A percentile compares a stretch with the other conserved stretches of the same genome.
Conservation (phyloP, 2,329 filamentous ascomycete genomes). For the Xylariaceae sp. region DNA sequence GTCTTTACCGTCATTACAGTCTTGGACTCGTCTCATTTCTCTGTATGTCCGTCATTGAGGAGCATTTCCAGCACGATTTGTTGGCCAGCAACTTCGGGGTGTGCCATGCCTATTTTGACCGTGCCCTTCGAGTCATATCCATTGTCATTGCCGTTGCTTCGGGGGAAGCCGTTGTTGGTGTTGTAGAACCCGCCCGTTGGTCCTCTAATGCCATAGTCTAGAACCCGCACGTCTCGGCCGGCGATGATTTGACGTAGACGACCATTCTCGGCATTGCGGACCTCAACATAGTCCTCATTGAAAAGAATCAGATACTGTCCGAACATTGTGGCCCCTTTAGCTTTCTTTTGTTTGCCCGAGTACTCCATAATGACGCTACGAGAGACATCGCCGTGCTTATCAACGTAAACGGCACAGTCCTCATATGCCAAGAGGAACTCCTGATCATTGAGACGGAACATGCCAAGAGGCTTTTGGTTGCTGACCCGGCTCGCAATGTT, state of each 20-base stretch:
- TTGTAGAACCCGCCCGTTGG: constrained; percentile 48
- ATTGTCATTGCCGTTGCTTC: constrained; percentile 33
- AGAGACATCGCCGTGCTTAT: constrained; percentile 95
- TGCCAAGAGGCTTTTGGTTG: constrained; percentile 81
- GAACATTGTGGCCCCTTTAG: constrained; percentile 80
- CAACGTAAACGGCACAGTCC: constrained; percentile 95
- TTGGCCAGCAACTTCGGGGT: constrained; percentile 77
- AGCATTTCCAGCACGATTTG: constrained; percentile 91
- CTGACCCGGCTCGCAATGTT: constrained; percentile 82
- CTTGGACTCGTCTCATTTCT: constrained; percentile 35
- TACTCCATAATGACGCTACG: constrained; percentile 97
- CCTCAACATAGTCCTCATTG: constrained; percentile 94
- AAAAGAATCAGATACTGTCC: constrained; percentile 90
- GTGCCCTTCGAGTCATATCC: constrained; percentile 60
- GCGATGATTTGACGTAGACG: constrained; percentile 90
- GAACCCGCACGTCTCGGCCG: constrained; percentile 80
- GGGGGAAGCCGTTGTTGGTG: constrained; percentile 27
- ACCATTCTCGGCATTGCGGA: constrained; percentile 94
- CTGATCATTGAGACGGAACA: constrained; percentile 90
- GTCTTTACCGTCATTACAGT: neutral
- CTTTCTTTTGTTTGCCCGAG: constrained; percentile 78
- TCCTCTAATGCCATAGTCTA: constrained; percentile 77
- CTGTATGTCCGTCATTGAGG: constrained; percentile 77
- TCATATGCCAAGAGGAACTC: constrained; percentile 94
- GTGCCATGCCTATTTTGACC: constrained; percentile 92